These are phyloP conservation scores for Chlamydomonas sp. DNA, from an alignment of 139 green algal species.

Conservation along the genomic window DNA sequence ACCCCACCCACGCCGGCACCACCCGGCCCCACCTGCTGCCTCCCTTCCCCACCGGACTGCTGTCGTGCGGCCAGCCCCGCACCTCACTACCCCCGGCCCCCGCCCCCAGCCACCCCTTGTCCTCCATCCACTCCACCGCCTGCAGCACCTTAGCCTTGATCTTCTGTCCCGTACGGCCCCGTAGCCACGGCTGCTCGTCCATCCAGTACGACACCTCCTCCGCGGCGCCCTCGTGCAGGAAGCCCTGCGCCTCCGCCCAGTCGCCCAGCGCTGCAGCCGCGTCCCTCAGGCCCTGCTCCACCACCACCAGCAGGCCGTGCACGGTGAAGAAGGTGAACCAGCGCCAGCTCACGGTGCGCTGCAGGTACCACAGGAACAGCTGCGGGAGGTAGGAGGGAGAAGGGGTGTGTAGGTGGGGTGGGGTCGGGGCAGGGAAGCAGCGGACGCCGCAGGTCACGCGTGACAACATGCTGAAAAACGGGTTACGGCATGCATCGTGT, in stretches of 20 bases:
- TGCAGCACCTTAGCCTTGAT: too few relatives aligned
- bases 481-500: background rate
- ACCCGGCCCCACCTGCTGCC: background rate
- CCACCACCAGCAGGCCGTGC: constrained; percentile 23
- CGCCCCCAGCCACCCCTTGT: too few relatives aligned
- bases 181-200: background rate
- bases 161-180: too few relatives aligned
- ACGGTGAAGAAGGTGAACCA: constrained; percentile 35
- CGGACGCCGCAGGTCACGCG: background rate
- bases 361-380: constrained; percentile 23
- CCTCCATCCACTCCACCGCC: too few relatives aligned
- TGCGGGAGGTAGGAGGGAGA: background rate
- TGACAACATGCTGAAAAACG: background rate
- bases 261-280: background rate
- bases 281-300: background rate
- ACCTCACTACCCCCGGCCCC: too few relatives aligned
- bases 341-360: background rate
- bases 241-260: background rate
- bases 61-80: background rate
- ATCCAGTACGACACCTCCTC: too few relatives aligned
- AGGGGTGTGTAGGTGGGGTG: background rate
- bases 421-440: background rate
- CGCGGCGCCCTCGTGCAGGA: background rate
- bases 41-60: background rate
- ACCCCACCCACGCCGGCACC: background rate